Conservation (phyloP, 2,329 filamentous ascomycete genomes). For the Canariomyces notabilis region DNA sequence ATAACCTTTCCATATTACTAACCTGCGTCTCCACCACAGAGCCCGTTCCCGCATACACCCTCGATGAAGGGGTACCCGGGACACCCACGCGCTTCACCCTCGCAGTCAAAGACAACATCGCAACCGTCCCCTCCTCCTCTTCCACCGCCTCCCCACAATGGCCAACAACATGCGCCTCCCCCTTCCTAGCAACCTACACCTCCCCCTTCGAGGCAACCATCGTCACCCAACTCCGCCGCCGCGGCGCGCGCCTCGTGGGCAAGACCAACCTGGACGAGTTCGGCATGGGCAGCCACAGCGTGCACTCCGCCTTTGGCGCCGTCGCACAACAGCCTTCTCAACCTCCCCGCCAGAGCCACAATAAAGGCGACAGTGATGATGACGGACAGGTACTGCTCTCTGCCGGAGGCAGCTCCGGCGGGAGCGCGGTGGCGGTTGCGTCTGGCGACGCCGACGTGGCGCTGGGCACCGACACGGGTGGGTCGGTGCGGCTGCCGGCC, state of each 20-base stretch:
- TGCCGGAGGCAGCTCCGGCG: constrained; percentile 86
- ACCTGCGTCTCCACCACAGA: too few species aligned
- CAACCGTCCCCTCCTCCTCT: constrained; percentile 58
- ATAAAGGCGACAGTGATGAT: constrained; percentile 16
- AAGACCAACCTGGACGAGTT: constrained; percentile 86
- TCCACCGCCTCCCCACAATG: constrained; percentile 63
- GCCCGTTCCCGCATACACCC: too few species aligned
- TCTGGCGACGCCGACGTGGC: constrained; percentile 55
- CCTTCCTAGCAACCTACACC: constrained; percentile 62
- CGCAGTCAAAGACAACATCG: constrained; percentile 75
- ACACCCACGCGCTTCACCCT: constrained; percentile 37
- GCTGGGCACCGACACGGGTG: constrained; percentile 89
- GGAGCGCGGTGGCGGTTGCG: constrained; percentile 81
- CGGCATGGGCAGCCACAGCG: constrained; percentile 36
- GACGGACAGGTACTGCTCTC: constrained; percentile 43
- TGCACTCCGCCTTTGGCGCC: constrained; percentile 27
- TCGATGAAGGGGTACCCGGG: too few species aligned
- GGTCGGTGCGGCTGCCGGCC: constrained; percentile 80
- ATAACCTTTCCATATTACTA: background rate
- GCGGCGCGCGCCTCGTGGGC: constrained; percentile 60
- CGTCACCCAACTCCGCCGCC: constrained; percentile 58
- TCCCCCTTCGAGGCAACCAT: constrained; percentile 83
- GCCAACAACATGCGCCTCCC: constrained; percentile 78
- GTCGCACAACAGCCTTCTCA: constrained; percentile 18
- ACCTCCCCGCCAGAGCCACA: background rate